Base-by-base conservation (phyloP, 108 stramenopile species). In the Skeletonema marinoi region DNA sequence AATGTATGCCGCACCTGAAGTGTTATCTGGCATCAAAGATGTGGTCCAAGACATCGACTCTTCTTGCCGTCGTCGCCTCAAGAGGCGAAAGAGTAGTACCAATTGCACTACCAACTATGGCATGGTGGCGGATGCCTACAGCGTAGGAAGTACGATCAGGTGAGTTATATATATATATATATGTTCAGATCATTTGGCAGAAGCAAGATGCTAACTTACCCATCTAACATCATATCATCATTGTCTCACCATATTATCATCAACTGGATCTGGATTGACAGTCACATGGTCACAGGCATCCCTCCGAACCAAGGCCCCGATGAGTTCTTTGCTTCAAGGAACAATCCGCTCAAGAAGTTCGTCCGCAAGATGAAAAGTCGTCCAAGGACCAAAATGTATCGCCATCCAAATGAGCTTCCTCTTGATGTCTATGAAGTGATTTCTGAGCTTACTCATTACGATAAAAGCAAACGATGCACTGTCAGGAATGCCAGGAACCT, bases 1-100 rank as follows among this genome's bases (percentile, higher is more conserved):
- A 60, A 85, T 87, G 21, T 96, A 92, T 48, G 92, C 92, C 5
- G 95, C 95, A 10, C 95, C 95, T 32, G 95, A 96, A 77, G 90
- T 83, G 17, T 19, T 73, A 66, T 54, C 38, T 6, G 76, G 76
- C 1, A 62, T 82, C 12, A 58, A 70, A 67, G 71, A 60, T 31
- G 7, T 61, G 44, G 1, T 4, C 44, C 33, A 4, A 41, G 10
- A 29, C 25, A 9, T 56, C 25, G 25, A 56, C 25, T 7, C 25
- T 10, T 56, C 54, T 25, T 76, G 86, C 3, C 68, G 84, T n/a
- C 80, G 81, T 32, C 81, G 33, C 11, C 42, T 39, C 35, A 85
- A 84, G 54, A 88, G 81, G 14, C 54, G 54, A 21, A 56, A 21
- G 10, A 56, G 54, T 25, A 56, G 9, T 10, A 56, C 85, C 1